A percentile compares a stretch with the other conserved stretches of the same genome.
phyloP scores from a whole-genome alignment of 176 grass and related monocot species.

The Tillandsia leiboldiana region DNA sequence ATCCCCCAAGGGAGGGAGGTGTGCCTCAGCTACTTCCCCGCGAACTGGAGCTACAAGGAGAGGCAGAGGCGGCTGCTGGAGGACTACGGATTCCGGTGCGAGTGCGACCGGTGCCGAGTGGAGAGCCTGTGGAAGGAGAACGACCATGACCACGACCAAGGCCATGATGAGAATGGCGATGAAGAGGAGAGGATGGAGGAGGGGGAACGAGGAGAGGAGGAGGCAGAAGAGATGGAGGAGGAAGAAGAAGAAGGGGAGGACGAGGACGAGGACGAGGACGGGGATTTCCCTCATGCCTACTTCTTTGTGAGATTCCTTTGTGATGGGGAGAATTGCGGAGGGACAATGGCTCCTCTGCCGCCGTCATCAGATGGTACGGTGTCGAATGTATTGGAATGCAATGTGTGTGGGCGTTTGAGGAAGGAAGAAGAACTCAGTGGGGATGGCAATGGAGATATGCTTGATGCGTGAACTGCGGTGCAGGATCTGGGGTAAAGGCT shows the following conservation, averaged over 20 bases:
- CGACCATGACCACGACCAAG: conserved; percentile 26
- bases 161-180: conserved; percentile 12
- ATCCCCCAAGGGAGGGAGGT: conserved; percentile 64
- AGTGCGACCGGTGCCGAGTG: conserved; percentile 71
- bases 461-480: conserved; percentile 15
- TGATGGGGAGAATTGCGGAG: conserved; percentile 53
- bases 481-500: background rate
- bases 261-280: background rate
- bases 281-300: conserved; percentile 50
- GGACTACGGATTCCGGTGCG: conserved; percentile 71
- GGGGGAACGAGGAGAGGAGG: conserved; percentile 15
- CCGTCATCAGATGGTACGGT: conserved; percentile 32
- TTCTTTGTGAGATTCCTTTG: conserved; percentile 75
- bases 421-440: conserved; percentile 22
- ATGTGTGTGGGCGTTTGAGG: conserved; percentile 49
- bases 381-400: conserved; percentile 67
- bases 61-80: conserved; percentile 51
- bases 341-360: conserved; percentile 55
- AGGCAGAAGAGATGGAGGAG: conserved; percentile 26
- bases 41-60: conserved; percentile 41
- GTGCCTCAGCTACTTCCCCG: conserved; percentile 73
- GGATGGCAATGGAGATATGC: conserved; percentile 32
- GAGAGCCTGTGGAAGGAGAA: conserved; percentile 67
- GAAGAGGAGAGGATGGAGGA: conserved; percentile 16
- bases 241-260: conserved; percentile 34